Percentiles rank a stretch among this genome's conserved stretches.
Evolutionary conservation across 176 grass and related monocot genomes (phyloP).

Genomic region (Paspalum notatum): DNA sequence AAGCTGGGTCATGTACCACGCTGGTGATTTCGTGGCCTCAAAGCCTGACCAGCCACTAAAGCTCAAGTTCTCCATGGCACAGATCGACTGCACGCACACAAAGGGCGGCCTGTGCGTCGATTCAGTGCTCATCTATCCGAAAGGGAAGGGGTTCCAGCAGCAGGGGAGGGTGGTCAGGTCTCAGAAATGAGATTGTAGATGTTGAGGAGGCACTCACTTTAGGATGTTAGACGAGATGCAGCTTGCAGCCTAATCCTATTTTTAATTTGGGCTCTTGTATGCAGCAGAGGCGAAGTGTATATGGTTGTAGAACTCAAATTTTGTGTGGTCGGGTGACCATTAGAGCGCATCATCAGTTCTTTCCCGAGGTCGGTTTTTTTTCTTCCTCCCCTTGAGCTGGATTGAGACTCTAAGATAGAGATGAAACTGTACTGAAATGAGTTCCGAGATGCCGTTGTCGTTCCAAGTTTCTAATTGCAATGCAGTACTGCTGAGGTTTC

Average conservation of each 20-base stretch:
- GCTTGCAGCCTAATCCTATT: slow-evolving; percentile 54
- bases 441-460: neutral
- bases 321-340: slow-evolving; percentile 22
- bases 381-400: slow-evolving; percentile 25
- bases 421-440: slow-evolving; percentile 25
- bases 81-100: slow-evolving; percentile 95
- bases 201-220: slow-evolving; percentile 28
- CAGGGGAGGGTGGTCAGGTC: slow-evolving; percentile 54
- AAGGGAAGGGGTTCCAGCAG: slow-evolving; percentile 49
- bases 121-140: slow-evolving; percentile 76
- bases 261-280: slow-evolving; percentile 55
- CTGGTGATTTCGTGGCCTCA: slow-evolving; percentile 70
- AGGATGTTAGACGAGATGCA: slow-evolving; percentile 44
- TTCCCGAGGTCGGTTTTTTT: slow-evolving; percentile 20
- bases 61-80: slow-evolving; percentile 92
- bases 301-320: slow-evolving; percentile 41
- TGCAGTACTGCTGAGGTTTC: neutral
- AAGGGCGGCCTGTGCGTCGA: slow-evolving; percentile 84
- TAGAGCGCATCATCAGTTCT: slow-evolving; percentile 32
- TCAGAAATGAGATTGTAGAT: slow-evolving; percentile 48
- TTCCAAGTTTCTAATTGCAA: neutral
- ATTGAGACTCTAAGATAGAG: slow-evolving; percentile 21
- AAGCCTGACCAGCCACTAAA: slow-evolving; percentile 47
- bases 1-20: slow-evolving; percentile 80
- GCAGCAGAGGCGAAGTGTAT: slow-evolving; percentile 43